Evolutionary conservation across 768 basidiomycete genomes (phyloP).

Genomic region (Lactifluus subvellereus): DNA sequence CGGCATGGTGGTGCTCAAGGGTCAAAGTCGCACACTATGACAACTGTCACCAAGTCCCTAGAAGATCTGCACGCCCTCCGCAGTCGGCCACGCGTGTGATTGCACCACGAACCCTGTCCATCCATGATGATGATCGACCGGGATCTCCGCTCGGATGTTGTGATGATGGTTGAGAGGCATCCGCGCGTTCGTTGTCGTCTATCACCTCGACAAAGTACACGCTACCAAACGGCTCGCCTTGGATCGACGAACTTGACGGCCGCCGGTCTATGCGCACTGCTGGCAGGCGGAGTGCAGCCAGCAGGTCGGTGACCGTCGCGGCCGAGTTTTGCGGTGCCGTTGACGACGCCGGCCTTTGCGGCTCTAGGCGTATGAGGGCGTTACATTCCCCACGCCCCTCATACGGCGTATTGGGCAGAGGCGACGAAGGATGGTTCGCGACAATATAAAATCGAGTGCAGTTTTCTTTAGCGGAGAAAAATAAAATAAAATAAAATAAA

Average conservation of each 20-base stretch:
- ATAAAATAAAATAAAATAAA: conserved; percentile 1
- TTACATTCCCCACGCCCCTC: conserved; percentile 24
- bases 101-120: conserved; percentile 1
- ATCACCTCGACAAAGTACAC: conserved; percentile 62
- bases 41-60: conserved; percentile 29
- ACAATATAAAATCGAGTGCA: conserved; percentile 66
- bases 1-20: neutral
- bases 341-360: neutral
- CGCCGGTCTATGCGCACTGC: conserved; percentile 58
- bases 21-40: neutral
- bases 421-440: conserved; percentile 33
- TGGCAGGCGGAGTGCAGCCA: conserved; percentile 38
- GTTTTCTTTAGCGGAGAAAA: conserved; percentile 41
- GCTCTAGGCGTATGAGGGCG: conserved; percentile 38
- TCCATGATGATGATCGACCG: neutral
- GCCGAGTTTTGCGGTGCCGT: conserved; percentile 11
- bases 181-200: conserved; percentile 16
- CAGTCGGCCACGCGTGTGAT: neutral
- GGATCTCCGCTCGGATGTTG: neutral
- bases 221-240: conserved; percentile 44
- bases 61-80: conserved; percentile 31
- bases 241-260: conserved; percentile 37
- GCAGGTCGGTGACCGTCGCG: conserved; percentile 27
- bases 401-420: conserved; percentile 26
- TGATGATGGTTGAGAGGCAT: neutral